These are phyloP conservation scores for Saksenaea vasiformis DNA, from an alignment of 371 early-diverging fungal genomes.

Conservation along the genomic window DNA sequence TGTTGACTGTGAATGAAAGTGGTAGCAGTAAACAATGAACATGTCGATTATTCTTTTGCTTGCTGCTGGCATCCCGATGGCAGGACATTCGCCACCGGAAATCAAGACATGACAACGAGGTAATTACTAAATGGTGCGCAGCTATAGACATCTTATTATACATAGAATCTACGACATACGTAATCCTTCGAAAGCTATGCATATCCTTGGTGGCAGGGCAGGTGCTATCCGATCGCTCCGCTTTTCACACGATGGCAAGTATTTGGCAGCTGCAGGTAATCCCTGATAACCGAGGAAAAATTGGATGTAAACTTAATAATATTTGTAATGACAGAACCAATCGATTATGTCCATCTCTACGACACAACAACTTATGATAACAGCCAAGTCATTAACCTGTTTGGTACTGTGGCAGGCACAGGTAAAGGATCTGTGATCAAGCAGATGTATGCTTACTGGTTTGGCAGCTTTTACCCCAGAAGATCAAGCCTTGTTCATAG, in stretches of 20 bases:
- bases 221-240: conserved; percentile 78
- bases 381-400: conserved; percentile 77
- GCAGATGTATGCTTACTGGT: not conserved
- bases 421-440: conserved; percentile 14
- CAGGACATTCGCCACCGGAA: conserved; percentile 76
- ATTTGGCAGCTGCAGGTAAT: conserved; percentile 70
- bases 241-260: conserved; percentile 73
- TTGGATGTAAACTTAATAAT: conserved; percentile 41
- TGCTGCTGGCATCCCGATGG: conserved; percentile 83
- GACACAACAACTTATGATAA: conserved; percentile 49
- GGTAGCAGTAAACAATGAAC: conserved; percentile 27
- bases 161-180: conserved; percentile 80
- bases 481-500: conserved; percentile 61
- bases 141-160: not conserved
- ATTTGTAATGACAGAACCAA: conserved; percentile 52
- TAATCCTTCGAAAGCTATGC: conserved; percentile 55
- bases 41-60: conserved; percentile 78
- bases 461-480: conserved; percentile 46
- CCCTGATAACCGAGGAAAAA: too few relatives aligned
- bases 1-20: not conserved
- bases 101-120: conserved; percentile 69
- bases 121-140: not conserved
- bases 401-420: conserved; percentile 82
- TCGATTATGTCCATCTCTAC: conserved; percentile 79
- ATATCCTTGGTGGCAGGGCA: conserved; percentile 61